Percentiles rank a stretch among this genome's conserved stretches.
Evolutionary conservation across 1,139 yeast species (phyloP).

Genomic region (Spathaspora jeffriesii): DNA sequence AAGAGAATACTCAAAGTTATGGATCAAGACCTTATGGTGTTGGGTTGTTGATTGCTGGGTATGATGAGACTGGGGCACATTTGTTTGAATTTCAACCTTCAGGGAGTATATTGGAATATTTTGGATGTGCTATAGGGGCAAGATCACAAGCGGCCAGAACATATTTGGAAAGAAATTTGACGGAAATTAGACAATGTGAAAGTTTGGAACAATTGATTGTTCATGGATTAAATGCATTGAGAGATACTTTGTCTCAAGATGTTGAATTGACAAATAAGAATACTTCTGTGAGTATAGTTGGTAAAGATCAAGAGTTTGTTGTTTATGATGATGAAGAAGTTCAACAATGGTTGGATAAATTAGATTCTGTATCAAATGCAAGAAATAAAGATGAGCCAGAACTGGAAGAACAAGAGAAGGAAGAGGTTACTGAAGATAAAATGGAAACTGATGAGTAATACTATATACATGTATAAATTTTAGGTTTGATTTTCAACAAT

Average conservation of each 20-base stretch:
- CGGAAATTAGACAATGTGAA: slow-evolving; percentile 58
- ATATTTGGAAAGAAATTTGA: slow-evolving; percentile 83
- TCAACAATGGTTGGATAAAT: slow-evolving; percentile 72
- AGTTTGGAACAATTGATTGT: slow-evolving; percentile 74
- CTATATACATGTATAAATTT: slow-evolving; percentile 2
- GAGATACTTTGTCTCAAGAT: slow-evolving; percentile 94
- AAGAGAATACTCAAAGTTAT: slow-evolving; percentile 91
- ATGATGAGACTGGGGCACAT: slow-evolving; percentile 94
- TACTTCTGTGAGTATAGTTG: slow-evolving; percentile 91
- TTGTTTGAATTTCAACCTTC: slow-evolving; percentile 94
- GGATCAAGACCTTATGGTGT: slow-evolving; percentile 99
- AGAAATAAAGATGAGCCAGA: slow-evolving; percentile 47
- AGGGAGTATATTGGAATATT: slow-evolving; percentile 89
- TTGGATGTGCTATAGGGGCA: slow-evolving; percentile 97
- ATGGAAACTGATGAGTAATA: slow-evolving; percentile 57
- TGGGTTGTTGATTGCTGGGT: slow-evolving; percentile 88
- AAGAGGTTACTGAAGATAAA: slow-evolving; percentile 22
- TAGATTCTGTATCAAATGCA: slow-evolving; percentile 59
- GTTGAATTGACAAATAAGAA: slow-evolving; percentile 83
- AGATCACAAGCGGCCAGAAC: slow-evolving; percentile 98
- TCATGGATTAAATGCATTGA: slow-evolving; percentile 87
- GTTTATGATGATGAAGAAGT: slow-evolving; percentile 87
- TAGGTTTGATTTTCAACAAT: slow-evolving; percentile 48
- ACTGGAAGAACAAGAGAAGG: slow-evolving; percentile 37
- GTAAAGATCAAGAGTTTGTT: slow-evolving; percentile 72